Percentiles rank a stretch among this genome's conserved stretches.
Evolutionary conservation across 495 filamentous ascomycete genomes (phyloP).

Genomic region (Saxophila tyrrhenica): DNA sequence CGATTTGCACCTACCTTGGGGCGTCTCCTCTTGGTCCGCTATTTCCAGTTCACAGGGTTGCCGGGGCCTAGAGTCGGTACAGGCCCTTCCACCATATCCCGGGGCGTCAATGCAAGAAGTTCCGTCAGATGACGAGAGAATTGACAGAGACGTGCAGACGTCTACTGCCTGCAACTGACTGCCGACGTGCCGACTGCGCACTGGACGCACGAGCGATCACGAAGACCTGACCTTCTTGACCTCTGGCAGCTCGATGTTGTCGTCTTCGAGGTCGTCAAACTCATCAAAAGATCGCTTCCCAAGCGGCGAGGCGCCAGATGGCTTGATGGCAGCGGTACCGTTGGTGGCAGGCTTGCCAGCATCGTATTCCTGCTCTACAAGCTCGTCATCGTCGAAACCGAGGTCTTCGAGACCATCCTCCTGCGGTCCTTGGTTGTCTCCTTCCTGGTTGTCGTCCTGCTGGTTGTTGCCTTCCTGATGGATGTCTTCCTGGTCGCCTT

Average conservation of each 20-base stretch:
- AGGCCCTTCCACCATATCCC: too few relatives aligned
- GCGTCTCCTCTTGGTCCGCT: too few relatives aligned
- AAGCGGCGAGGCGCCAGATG: slow-evolving; percentile 4
- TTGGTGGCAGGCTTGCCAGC: not conserved
- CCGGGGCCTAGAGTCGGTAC: too few relatives aligned
- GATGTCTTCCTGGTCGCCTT: not conserved
- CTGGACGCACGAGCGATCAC: too few relatives aligned
- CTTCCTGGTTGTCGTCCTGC: not conserved
- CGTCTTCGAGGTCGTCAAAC: not conserved
- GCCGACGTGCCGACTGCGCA: too few relatives aligned
- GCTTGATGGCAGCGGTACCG: not conserved
- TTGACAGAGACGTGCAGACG: too few relatives aligned
- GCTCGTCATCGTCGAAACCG: slow-evolving; percentile 13
- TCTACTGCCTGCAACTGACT: too few relatives aligned
- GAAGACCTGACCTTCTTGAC: slow-evolving; percentile 1
- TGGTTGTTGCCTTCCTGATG: not conserved
- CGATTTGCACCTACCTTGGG: not conserved
- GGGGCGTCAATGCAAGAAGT: too few relatives aligned
- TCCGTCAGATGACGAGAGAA: too few relatives aligned
- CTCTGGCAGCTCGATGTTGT: not conserved
- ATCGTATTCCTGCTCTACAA: slow-evolving; percentile 3
- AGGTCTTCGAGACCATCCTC: too few relatives aligned
- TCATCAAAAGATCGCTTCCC: slow-evolving; percentile 18
- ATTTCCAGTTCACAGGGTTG: too few relatives aligned
- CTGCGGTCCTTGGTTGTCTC: not conserved